Percentiles rank a stretch among this genome's conserved stretches.
Evolutionary conservation across 306 rosid species (phyloP).

Genomic region (Pachyrhizus erosus): DNA sequence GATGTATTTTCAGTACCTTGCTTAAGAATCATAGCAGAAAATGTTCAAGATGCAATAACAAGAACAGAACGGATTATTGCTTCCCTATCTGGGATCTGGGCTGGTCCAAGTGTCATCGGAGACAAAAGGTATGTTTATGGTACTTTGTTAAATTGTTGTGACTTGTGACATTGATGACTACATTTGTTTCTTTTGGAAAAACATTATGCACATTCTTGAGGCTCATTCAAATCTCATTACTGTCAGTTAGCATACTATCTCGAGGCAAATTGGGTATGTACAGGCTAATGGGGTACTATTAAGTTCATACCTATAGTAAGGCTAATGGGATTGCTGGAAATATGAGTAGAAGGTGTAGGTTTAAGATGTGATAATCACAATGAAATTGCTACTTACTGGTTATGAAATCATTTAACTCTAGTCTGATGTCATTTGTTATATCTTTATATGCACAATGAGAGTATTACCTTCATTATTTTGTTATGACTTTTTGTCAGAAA

Average conservation of each 20-base stretch:
- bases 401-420: slow-evolving; percentile 15
- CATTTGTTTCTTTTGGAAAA: slow-evolving; percentile 26
- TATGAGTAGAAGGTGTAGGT: slow-evolving; percentile 4
- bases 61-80: slow-evolving; percentile 87
- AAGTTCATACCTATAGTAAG: not conserved
- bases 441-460: not conserved
- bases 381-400: slow-evolving; percentile 25
- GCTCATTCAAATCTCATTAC: slow-evolving; percentile 9
- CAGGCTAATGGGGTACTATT: slow-evolving; percentile 1
- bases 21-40: slow-evolving; percentile 73
- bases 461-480: slow-evolving; percentile 8
- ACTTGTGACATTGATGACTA: not conserved
- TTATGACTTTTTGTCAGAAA: slow-evolving; percentile 27
- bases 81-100: slow-evolving; percentile 87
- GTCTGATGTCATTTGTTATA: slow-evolving; percentile 12
- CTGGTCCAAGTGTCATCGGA: slow-evolving; percentile 74
- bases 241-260: not conserved
- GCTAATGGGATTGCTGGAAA: not conserved
- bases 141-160: not conserved
- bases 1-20: slow-evolving; percentile 72
- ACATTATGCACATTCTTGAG: slow-evolving; percentile 25
- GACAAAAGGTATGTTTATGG: slow-evolving; percentile 63
- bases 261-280: slow-evolving; percentile 6
- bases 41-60: slow-evolving; percentile 86
- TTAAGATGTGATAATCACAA: slow-evolving; percentile 8